A percentile compares a stretch with the other conserved stretches of the same genome.
phyloP scores from a whole-genome alignment of 352 stramenopile genomes.

The Phytophthora ohioensis region DNA sequence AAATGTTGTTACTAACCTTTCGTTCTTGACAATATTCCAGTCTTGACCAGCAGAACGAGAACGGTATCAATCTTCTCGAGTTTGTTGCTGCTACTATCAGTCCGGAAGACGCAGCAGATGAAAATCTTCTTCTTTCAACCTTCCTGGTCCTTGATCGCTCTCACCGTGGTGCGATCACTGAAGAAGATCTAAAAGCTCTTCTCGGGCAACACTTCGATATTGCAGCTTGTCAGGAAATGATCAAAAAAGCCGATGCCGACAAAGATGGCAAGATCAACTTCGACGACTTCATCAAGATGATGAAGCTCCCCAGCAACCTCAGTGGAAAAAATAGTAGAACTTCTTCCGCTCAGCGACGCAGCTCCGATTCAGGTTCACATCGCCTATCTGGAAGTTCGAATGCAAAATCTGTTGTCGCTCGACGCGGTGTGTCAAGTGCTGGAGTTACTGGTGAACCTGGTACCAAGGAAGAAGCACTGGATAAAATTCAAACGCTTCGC shows the following conservation, averaged over 20 bases:
- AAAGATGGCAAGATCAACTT: conserved; percentile 78
- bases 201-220: conserved; percentile 72
- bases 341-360: conserved; percentile 16
- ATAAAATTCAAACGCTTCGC: no score
- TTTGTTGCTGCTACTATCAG: conserved; percentile 81
- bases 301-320: conserved; percentile 42
- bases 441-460: not conserved
- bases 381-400: conserved; percentile 3
- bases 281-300: conserved; percentile 76
- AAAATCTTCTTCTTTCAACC: conserved; percentile 59
- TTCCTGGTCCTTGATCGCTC: conserved; percentile 77
- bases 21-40: conserved; percentile 27
- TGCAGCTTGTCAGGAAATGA: conserved; percentile 67
- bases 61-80: conserved; percentile 80
- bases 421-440: no score
- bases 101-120: conserved; percentile 63
- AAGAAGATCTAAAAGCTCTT: conserved; percentile 58
- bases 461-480: not conserved
- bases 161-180: conserved; percentile 64
- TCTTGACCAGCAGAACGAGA: conserved; percentile 78
- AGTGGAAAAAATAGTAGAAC: conserved; percentile 15
- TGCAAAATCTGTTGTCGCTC: no score
- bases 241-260: conserved; percentile 66
- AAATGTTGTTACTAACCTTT: conserved; percentile 2
- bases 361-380: conserved; percentile 14